Percentiles rank a stretch among this genome's conserved stretches.
phyloP scores from a whole-genome alignment of 2,329 filamentous ascomycete genomes.

The Microcyclosporella mali region DNA sequence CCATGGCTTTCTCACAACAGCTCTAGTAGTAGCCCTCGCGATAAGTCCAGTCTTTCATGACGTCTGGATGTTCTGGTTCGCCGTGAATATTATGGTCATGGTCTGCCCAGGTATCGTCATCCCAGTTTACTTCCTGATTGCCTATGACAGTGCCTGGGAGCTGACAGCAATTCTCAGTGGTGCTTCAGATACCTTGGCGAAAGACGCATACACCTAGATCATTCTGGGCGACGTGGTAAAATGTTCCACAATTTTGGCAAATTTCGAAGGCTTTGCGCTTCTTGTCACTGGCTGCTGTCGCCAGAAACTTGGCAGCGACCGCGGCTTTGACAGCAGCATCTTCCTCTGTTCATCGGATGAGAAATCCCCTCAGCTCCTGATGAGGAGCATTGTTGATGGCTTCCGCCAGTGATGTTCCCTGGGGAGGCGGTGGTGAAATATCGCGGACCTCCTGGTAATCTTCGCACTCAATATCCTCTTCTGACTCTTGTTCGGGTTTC shows the following conservation, averaged over 20 bases:
- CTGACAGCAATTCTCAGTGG: neutral
- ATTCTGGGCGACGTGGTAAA: neutral
- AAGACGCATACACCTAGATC: neutral
- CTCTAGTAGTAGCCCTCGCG: constrained; percentile 19
- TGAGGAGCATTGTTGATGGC: neutral
- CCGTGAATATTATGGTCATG: constrained; percentile 28
- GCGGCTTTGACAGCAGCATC: neutral
- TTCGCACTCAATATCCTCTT: neutral
- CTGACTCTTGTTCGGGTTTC: too few species aligned
- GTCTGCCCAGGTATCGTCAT: constrained; percentile 27
- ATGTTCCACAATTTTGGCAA: constrained; percentile 1
- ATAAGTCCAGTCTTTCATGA: constrained; percentile 9
- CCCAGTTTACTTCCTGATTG: constrained; percentile 20
- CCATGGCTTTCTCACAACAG: constrained; percentile 23
- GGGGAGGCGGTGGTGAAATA: neutral
- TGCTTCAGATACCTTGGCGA: neutral
- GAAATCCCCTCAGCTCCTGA: neutral
- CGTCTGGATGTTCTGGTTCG: constrained; percentile 20
- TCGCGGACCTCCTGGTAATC: neutral
- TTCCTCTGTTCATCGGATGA: neutral
- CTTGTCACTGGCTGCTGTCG: neutral
- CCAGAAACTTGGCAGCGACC: neutral
- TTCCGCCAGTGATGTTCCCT: neutral
- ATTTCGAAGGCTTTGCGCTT: constrained; percentile 18
- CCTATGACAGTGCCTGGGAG: constrained; percentile 12